Evolutionary conservation across 2,329 filamentous ascomycete genomes (phyloP).

Genomic region (Atkinsonella hypoxylon): DNA sequence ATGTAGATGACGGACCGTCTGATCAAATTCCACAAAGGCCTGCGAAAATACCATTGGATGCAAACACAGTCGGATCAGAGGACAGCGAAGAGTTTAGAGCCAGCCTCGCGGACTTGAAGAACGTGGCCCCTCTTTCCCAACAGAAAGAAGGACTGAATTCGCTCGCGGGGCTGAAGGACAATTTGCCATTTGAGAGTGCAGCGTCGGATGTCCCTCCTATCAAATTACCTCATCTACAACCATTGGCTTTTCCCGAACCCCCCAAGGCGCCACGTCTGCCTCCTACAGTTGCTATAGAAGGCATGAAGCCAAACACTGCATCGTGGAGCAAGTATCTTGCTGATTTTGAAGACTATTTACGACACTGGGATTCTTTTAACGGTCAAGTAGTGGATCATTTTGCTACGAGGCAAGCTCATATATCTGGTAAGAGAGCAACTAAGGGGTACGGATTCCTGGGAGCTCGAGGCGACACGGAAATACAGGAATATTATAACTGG

Average conservation of each 20-base stretch:
- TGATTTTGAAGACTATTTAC: constrained; percentile 42
- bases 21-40: constrained; percentile 10
- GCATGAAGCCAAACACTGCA: constrained; percentile 28
- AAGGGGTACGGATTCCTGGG: constrained; percentile 36
- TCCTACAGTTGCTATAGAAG: constrained; percentile 27
- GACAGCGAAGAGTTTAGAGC: constrained; percentile 43
- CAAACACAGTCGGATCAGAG: constrained; percentile 37
- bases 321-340: constrained; percentile 40
- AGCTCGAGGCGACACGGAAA: constrained; percentile 29
- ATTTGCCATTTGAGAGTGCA: constrained; percentile 43
- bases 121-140: constrained; percentile 41
- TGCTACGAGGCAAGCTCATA: constrained; percentile 33
- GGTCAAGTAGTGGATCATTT: constrained; percentile 44
- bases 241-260: constrained; percentile 33
- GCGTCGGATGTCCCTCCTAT: constrained; percentile 31
- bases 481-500: constrained; percentile 46
- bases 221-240: constrained; percentile 20
- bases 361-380: constrained; percentile 37
- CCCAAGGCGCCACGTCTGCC: constrained; percentile 40
- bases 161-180: constrained; percentile 42
- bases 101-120: constrained; percentile 41
- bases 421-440: constrained; percentile 24
- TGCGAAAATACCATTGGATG: constrained; percentile 14
- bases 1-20: constrained; percentile 21
- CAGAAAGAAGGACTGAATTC: constrained; percentile 38